phyloP scores from a whole-genome alignment of 768 basidiomycete species.

The Pulveroboletus sp. region DNA sequence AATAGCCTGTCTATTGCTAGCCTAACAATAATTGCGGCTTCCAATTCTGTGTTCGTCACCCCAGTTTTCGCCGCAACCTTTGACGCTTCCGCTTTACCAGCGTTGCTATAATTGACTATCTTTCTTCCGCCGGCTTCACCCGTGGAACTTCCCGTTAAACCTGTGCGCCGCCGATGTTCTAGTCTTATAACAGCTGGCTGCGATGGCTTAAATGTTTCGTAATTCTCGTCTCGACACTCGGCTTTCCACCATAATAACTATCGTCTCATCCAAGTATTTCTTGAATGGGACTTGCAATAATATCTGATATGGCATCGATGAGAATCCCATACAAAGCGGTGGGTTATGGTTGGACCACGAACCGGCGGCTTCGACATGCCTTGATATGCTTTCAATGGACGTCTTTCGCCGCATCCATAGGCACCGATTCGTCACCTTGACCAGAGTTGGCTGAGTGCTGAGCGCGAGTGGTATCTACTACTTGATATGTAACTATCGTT shows the following conservation, averaged over 20 bases:
- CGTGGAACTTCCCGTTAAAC: constrained; percentile 7
- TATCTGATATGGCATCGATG: constrained; percentile 15
- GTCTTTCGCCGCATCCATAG: constrained; percentile 7
- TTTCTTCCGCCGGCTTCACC: constrained; percentile 7
- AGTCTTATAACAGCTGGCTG: neutral
- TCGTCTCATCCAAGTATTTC: neutral
- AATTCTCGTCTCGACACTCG: neutral
- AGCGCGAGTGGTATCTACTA: too few relatives aligned
- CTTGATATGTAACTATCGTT: neutral
- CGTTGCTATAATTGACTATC: constrained; percentile 4
- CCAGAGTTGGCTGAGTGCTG: too few relatives aligned
- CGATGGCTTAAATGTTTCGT: constrained; percentile 4
- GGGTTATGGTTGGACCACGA: neutral
- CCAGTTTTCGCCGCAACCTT: constrained; percentile 1
- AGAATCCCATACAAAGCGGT: neutral
- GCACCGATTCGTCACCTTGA: neutral
- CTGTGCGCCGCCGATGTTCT: constrained; percentile 7
- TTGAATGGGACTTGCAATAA: neutral
- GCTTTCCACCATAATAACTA: neutral
- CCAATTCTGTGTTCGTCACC: neutral
- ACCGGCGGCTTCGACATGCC: neutral
- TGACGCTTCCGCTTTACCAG: constrained; percentile 8
- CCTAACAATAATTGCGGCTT: neutral
- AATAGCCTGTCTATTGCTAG: too few relatives aligned
- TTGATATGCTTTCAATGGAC: neutral